Evolutionary conservation across 1,139 yeast genomes (phyloP).

Genomic region (Kodamaea sp.): DNA sequence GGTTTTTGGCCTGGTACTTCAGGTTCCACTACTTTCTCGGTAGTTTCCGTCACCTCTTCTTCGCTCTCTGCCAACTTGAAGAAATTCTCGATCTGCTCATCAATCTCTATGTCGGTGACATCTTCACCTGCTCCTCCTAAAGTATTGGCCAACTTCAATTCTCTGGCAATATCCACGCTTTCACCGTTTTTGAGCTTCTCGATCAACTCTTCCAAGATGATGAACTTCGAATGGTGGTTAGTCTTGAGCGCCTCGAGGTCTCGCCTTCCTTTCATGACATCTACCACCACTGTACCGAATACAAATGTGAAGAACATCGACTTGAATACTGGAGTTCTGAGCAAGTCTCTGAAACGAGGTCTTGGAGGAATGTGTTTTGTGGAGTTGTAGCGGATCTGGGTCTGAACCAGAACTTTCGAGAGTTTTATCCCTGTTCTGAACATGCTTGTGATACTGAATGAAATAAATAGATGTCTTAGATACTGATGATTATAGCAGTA

Average conservation of each 20-base stretch:
- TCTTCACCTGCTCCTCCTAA: constrained; percentile 33
- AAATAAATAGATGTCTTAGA: no score
- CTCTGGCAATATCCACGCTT: constrained; percentile 38
- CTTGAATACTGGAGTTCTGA: constrained; percentile 38
- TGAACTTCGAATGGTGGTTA: constrained; percentile 34
- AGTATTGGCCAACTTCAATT: constrained; percentile 39
- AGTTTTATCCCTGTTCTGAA: no score
- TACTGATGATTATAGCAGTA: no score
- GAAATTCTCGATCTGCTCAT: constrained; percentile 40
- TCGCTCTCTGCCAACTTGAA: constrained; percentile 33
- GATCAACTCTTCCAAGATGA: constrained; percentile 33
- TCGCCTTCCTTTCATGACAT: constrained; percentile 36
- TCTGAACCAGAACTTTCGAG: no score
- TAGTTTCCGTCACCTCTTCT: not conserved
- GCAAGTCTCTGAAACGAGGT: constrained; percentile 16
- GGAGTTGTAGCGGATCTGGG: constrained; percentile 1
- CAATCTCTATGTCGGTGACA: constrained; percentile 41
- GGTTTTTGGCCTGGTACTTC: constrained; percentile 3
- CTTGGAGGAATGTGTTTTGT: constrained; percentile 5
- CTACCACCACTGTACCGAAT: constrained; percentile 44
- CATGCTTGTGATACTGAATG: no score
- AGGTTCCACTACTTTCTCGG: constrained; percentile 1
- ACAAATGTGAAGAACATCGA: constrained; percentile 39
- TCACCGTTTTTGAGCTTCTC: constrained; percentile 32
- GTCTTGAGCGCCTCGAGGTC: constrained; percentile 32